These are phyloP conservation scores for Calonectria pseudoreteaudii DNA, from an alignment of 2,329 filamentous ascomycete genomes.

Conservation along the genomic window DNA sequence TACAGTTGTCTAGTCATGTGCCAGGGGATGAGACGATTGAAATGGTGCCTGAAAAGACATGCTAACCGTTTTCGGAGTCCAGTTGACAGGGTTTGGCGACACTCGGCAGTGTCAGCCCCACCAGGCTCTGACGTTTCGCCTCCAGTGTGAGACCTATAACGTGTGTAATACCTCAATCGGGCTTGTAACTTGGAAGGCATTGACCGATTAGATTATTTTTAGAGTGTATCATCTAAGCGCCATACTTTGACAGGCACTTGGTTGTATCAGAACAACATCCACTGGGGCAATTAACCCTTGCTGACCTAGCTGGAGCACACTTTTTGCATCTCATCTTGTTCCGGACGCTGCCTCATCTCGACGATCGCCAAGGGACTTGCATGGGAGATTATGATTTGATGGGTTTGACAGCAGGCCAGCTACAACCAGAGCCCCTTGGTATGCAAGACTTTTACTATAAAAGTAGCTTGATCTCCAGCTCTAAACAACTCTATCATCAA, in stretches of 20 bases:
- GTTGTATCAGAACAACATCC: not conserved
- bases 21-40: not conserved
- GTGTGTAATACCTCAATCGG: not conserved
- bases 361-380: not conserved
- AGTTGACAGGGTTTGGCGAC: constrained; percentile 1
- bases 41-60: not conserved
- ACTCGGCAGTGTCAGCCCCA: not conserved
- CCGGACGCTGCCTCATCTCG: not conserved
- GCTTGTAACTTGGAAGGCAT: not conserved
- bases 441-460: not conserved
- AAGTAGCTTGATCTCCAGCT: not conserved
- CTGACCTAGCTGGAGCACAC: not conserved
- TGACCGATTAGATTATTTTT: not conserved
- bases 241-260: not conserved
- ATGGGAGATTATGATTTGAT: not conserved
- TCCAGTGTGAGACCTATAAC: not conserved
- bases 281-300: not conserved
- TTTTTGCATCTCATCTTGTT: constrained; percentile 3
- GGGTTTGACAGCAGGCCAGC: not conserved
- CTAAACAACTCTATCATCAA: constrained; percentile 1
- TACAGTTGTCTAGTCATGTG: not conserved
- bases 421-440: not conserved
- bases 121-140: not conserved
- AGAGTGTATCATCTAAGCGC: not conserved
- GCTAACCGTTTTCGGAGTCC: not conserved